Evolutionary conservation across 176 grass and related monocot genomes (phyloP), one percentile per base, ranked within the genome.

Genomic region (Eragrostis nindensis): DNA sequence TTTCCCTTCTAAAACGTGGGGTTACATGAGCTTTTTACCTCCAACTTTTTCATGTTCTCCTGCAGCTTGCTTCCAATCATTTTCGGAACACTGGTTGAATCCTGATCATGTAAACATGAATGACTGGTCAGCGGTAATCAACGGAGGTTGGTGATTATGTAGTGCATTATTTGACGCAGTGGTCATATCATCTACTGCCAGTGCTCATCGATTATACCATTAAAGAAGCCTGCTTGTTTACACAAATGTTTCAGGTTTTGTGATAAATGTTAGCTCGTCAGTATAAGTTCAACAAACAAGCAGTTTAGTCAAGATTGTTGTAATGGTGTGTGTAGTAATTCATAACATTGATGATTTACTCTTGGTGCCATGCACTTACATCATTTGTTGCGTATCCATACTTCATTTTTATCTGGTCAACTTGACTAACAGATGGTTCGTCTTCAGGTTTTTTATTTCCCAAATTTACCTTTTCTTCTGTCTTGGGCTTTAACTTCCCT

Each of bases 351-450:
- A 46, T 56, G 41, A 74, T 74, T 32, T 75, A 39, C 13, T 61
- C 5, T 45, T 53, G 45, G 24, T 66, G 78, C 24, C 60, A 47
- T 62, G 41, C 30, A 88, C 94, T 92, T 80, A 99, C 96, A 72
- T 90, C 87, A 76, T 68, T 99, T 79, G 68, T 72, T 18, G 92
- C 65, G 82, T 93, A 99, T 76, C 96, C 90, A 68, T 99, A 99
- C 72, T 99, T 95, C 71, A 89, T 90, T 78, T 95, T 99, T 88
- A 99, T 95, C 81, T 93, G 90, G 83, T 99, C 88, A 13, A 99
- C 87, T 52, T 90, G 82, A 71, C 79, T 93, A 41, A 66, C 19
- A 36, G 80, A 43, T 70, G 70, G 60, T 75, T 87, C 90, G n/a
- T 89, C 86, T 92, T 92, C 88, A 30, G 45, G 56, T 27, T 82